Conservation (phyloP, 345 rosid genomes). For the Sapria himalayana region DNA sequence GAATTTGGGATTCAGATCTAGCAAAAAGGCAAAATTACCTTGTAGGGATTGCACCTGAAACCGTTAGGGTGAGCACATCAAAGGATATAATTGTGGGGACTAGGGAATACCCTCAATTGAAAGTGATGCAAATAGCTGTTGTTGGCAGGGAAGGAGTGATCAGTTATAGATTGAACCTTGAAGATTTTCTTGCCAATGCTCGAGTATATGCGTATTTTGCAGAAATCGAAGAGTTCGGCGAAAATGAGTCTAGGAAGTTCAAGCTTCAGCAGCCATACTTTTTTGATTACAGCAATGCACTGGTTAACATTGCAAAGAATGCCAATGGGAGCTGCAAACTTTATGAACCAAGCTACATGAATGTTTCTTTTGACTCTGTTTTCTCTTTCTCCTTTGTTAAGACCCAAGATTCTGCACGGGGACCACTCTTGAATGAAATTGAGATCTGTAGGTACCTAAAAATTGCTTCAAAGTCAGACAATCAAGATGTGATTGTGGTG, state of each 20-base stretch:
- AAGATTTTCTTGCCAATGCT: slow-evolving; percentile 89
- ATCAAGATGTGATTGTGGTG: slow-evolving; percentile 35
- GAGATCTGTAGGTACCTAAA: slow-evolving; percentile 69
- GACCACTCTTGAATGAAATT: slow-evolving; percentile 75
- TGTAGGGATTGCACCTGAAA: slow-evolving; percentile 73
- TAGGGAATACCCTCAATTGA: slow-evolving; percentile 87
- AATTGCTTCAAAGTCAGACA: slow-evolving; percentile 43
- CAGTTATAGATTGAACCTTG: slow-evolving; percentile 70
- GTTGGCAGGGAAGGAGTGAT: slow-evolving; percentile 58
- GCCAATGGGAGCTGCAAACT: slow-evolving; percentile 79
- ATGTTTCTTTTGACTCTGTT: slow-evolving; percentile 52
- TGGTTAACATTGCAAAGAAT: slow-evolving; percentile 83
- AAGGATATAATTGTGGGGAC: slow-evolving; percentile 33
- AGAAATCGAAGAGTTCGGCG: slow-evolving; percentile 59
- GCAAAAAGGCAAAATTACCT: slow-evolving; percentile 62
- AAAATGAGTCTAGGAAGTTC: slow-evolving; percentile 65
- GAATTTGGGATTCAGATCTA: slow-evolving; percentile 93
- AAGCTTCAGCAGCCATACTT: slow-evolving; percentile 36
- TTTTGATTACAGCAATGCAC: slow-evolving; percentile 73
- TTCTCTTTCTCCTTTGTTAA: slow-evolving; percentile 53
- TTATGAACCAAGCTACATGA: slow-evolving; percentile 97
- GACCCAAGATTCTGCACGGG: slow-evolving; percentile 63
- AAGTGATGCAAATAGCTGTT: slow-evolving; percentile 95
- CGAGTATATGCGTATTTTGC: slow-evolving; percentile 86
- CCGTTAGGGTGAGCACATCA: slow-evolving; percentile 48